Evolutionary conservation across 306 rosid genomes (phyloP).

Genomic region (Cucurbita pepo): DNA sequence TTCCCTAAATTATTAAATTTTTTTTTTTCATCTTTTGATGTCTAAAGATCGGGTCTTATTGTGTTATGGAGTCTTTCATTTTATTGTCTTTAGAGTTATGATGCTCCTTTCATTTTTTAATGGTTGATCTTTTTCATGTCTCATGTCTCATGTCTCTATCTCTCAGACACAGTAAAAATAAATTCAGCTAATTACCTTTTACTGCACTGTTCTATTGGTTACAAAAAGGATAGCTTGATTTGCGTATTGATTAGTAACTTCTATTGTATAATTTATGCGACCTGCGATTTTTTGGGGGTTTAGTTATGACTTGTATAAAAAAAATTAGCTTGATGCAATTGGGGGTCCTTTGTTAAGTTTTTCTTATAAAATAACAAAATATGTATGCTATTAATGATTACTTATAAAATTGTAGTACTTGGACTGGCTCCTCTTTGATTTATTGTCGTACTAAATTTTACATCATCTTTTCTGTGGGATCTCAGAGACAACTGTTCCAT

Average conservation of each 20-base stretch:
- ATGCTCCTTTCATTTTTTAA: not conserved
- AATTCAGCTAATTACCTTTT: not conserved
- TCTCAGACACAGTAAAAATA: not conserved
- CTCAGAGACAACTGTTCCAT: constrained; percentile 73
- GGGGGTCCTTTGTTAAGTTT: not conserved
- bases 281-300: not conserved
- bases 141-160: not conserved
- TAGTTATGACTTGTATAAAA: not conserved
- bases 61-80: not conserved
- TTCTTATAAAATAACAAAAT: not conserved
- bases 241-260: not conserved
- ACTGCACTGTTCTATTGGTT: not conserved
- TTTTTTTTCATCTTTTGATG: not conserved
- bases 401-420: not conserved
- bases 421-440: constrained; percentile 6
- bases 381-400: not conserved
- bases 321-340: not conserved
- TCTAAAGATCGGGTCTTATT: not conserved
- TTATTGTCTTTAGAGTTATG: not conserved
- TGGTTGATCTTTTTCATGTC: not conserved
- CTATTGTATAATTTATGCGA: not conserved
- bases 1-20: not conserved
- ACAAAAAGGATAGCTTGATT: not conserved
- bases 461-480: constrained; percentile 24
- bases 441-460: constrained; percentile 16